These are phyloP conservation scores for Kodamaea hsintzibuensis DNA, from an alignment of 805 yeast species.

Conservation along the genomic window DNA sequence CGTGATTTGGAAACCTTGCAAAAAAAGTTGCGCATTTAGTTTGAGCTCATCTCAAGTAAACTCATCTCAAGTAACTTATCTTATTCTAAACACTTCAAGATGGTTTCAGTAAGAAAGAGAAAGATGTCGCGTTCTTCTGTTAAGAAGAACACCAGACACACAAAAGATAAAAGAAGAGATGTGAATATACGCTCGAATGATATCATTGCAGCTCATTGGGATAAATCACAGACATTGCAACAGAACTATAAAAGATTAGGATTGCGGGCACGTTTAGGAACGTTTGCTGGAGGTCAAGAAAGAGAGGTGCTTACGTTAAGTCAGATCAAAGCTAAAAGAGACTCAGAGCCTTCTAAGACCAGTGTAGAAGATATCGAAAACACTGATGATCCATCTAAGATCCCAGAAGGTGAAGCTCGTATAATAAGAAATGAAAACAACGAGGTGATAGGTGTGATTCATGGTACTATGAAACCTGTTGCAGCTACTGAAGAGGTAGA, in stretches of 20 bases:
- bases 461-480: constrained; percentile 59
- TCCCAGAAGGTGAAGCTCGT: constrained; percentile 78
- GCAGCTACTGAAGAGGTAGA: not conserved
- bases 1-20: constrained; percentile 1
- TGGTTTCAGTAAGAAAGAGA: constrained; percentile 82
- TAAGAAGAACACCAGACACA: constrained; percentile 66
- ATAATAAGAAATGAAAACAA: constrained; percentile 69
- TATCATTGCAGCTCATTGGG: constrained; percentile 90
- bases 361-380: constrained; percentile 42
- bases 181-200: constrained; percentile 71
- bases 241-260: constrained; percentile 90
- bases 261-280: constrained; percentile 62
- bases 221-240: constrained; percentile 69
- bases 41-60: not conserved
- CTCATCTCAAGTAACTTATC: constrained; percentile 9
- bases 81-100: constrained; percentile 18
- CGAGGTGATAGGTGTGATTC: constrained; percentile 62
- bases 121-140: constrained; percentile 76
- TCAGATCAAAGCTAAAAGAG: constrained; percentile 36
- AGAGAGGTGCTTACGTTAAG: constrained; percentile 45
- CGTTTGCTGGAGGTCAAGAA: constrained; percentile 81
- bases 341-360: constrained; percentile 24
- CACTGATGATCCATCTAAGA: constrained; percentile 56
- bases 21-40: not conserved
- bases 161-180: constrained; percentile 69